Conservation (phyloP, 441 rosid genomes). For the Metrosideros polymorpha region DNA sequence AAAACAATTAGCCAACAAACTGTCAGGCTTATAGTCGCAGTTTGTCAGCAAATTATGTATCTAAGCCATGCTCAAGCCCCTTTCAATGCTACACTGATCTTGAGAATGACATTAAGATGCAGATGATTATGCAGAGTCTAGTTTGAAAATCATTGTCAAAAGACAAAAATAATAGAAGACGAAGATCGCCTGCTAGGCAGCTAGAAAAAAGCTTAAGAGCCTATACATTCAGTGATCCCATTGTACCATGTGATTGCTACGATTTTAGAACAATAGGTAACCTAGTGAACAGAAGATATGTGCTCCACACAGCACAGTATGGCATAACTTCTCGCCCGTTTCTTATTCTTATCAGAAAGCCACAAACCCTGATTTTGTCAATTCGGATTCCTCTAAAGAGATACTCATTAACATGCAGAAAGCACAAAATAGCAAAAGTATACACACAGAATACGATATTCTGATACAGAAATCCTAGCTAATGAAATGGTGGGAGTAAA, state of each 20-base stretch:
- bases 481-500: background rate
- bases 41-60: background rate
- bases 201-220: background rate
- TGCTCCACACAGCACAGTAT: background rate
- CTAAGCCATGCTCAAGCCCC: background rate
- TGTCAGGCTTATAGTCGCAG: background rate
- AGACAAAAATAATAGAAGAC: background rate
- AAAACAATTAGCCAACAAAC: background rate
- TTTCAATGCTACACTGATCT: background rate
- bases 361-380: background rate
- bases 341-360: background rate
- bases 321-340: background rate
- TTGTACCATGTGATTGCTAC: background rate
- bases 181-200: background rate
- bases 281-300: background rate
- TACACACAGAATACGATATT: background rate
- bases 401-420: background rate
- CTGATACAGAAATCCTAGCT: background rate
- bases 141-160: background rate
- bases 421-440: background rate
- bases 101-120: background rate
- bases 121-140: background rate
- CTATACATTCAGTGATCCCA: background rate
- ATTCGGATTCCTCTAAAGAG: background rate
- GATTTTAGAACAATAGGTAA: background rate